phyloP scores from a whole-genome alignment of 208 protist species.

The Trypanosoma vivax region DNA sequence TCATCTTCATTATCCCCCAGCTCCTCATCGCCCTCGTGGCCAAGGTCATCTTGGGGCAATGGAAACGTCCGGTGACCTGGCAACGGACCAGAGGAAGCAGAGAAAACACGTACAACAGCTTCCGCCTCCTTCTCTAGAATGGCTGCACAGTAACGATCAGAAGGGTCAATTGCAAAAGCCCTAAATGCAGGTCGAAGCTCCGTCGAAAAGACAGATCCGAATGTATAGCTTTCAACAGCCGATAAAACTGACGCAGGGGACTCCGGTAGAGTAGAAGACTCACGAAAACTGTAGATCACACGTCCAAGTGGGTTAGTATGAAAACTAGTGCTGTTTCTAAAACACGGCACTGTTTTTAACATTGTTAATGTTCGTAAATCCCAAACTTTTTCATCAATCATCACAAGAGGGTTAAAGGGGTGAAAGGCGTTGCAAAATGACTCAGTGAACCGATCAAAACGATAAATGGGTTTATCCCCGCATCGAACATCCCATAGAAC shows the following conservation, averaged over 20 bases:
- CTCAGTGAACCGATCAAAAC: conserved; percentile 84
- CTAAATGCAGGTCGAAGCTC: conserved; percentile 66
- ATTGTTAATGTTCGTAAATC: conserved; percentile 75
- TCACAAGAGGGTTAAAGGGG: conserved; percentile 56
- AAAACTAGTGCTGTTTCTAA: conserved; percentile 73
- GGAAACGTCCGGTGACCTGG: conserved; percentile 55
- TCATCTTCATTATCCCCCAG: conserved; percentile 45
- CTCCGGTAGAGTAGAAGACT: conserved; percentile 29
- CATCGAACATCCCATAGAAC: conserved; percentile 81
- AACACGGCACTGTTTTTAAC: conserved; percentile 58
- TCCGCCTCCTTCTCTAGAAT: conserved; percentile 61
- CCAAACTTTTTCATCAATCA: conserved; percentile 86
- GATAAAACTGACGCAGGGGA: conserved; percentile 49
- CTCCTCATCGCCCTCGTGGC: conserved; percentile 26
- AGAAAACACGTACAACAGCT: conserved; percentile 65
- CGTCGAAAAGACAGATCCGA: conserved; percentile 73
- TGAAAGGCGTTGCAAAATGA: conserved; percentile 77
- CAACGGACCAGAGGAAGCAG: conserved; percentile 69
- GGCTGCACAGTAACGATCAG: conserved; percentile 78
- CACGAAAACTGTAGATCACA: conserved; percentile 78
- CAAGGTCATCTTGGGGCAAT: conserved; percentile 32
- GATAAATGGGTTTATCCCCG: conserved; percentile 58
- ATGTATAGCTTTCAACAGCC: conserved; percentile 70
- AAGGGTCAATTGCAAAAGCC: conserved; percentile 74
- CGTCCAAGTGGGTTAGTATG: conserved; percentile 35